These are phyloP conservation scores for Citrullus amarus DNA, from an alignment of 306 rosid genomes.

Conservation along the genomic window DNA sequence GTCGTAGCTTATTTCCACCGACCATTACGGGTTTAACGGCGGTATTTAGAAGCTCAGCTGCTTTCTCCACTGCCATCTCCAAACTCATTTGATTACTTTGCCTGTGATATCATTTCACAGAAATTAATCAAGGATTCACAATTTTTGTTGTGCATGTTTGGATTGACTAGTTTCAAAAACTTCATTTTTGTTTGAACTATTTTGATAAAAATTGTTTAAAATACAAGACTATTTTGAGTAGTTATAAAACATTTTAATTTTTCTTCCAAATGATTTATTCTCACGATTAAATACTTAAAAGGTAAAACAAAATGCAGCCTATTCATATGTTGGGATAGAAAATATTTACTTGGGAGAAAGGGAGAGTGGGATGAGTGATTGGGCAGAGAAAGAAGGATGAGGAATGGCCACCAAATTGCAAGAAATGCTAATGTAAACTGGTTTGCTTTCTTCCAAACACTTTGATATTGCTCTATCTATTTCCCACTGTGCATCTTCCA, in stretches of 20 bases:
- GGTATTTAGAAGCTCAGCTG: slow-evolving; percentile 64
- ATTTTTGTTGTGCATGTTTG: too few species aligned
- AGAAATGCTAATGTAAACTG: slow-evolving; percentile 76
- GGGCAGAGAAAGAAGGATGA: slow-evolving; percentile 61
- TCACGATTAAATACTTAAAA: too few species aligned
- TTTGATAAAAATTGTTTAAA: too few species aligned
- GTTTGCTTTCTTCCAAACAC: slow-evolving; percentile 72
- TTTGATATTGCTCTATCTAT: slow-evolving; percentile 83
- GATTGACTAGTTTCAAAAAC: too few species aligned
- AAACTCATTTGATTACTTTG: slow-evolving; percentile 2
- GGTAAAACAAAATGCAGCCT: too few species aligned
- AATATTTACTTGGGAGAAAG: slow-evolving; percentile 31
- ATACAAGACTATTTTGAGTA: too few species aligned
- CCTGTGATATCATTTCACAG: neutral
- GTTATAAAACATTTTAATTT: too few species aligned
- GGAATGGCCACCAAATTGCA: slow-evolving; percentile 64
- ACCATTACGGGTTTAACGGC: slow-evolving; percentile 81
- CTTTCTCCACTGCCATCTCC: slow-evolving; percentile 72
- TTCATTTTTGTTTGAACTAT: too few species aligned
- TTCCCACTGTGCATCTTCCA: slow-evolving; percentile 78
- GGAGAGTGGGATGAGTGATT: slow-evolving; percentile 60
- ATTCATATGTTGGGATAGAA: too few species aligned
- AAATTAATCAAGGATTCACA: too few species aligned
- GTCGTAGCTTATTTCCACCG: slow-evolving; percentile 75
- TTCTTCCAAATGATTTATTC: too few species aligned